A percentile compares a stretch with the other conserved stretches of the same genome.
These are phyloP conservation scores for Populus euphratica DNA, from an alignment of 345 rosid species.

Conservation along the genomic window DNA sequence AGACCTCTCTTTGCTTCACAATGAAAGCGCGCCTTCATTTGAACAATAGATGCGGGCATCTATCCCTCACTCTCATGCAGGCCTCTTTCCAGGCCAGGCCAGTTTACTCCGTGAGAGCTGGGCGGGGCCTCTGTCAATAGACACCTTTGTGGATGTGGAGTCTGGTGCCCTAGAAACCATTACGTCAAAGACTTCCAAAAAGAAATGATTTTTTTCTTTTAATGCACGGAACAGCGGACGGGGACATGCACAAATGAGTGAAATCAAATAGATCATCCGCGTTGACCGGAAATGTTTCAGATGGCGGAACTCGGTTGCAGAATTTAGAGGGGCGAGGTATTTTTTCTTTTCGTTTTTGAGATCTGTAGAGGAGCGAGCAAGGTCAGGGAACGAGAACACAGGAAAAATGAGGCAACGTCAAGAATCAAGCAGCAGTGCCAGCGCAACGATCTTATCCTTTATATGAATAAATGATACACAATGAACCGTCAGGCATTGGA, in stretches of 20 bases:
- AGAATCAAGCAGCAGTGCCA: background rate
- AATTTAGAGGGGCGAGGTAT: no score
- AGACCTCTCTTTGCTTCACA: no score
- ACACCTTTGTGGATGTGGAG: no score
- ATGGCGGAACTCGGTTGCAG: no score
- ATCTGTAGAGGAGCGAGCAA: background rate
- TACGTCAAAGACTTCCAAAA: background rate
- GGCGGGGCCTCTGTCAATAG: background rate
- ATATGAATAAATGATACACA: no score
- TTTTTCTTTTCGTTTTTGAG: no score
- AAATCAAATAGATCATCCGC: no score
- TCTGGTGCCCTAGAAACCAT: background rate
- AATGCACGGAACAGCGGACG: no score
- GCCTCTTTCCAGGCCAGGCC: background rate
- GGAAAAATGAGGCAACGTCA: background rate
- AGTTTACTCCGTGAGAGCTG: background rate
- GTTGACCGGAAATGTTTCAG: no score
- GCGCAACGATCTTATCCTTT: no score
- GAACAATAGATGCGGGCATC: background rate
- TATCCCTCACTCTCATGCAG: background rate
- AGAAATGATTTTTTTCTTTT: no score
- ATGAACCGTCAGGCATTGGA: background rate
- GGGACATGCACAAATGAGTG: no score
- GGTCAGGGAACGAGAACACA: background rate
- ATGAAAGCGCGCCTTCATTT: background rate